phyloP scores from a whole-genome alignment of 805 yeast genomes.

The Pichia ethanolica region DNA sequence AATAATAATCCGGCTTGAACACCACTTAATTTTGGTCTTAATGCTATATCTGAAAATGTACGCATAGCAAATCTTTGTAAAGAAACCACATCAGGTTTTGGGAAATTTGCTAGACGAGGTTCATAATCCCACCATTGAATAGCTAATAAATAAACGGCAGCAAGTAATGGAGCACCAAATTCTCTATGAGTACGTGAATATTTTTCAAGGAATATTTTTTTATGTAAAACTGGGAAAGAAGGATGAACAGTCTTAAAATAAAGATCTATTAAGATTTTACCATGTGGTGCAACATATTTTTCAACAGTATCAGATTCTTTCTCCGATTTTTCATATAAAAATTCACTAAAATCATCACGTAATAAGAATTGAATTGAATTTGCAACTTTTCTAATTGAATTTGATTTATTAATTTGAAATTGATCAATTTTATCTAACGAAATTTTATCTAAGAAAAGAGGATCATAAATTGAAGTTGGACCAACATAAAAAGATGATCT shows the following conservation, averaged over 20 bases:
- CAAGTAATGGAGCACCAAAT: slow-evolving; percentile 82
- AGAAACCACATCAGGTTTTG: slow-evolving; percentile 71
- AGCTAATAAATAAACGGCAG: slow-evolving; percentile 84
- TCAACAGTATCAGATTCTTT: slow-evolving; percentile 80
- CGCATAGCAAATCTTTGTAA: slow-evolving; percentile 61
- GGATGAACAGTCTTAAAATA: slow-evolving; percentile 87
- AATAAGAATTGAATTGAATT: slow-evolving; percentile 67
- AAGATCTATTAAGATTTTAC: slow-evolving; percentile 68
- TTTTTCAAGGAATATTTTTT: slow-evolving; percentile 84
- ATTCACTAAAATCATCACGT: slow-evolving; percentile 72
- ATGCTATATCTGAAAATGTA: slow-evolving; percentile 63
- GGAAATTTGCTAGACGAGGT: slow-evolving; percentile 63
- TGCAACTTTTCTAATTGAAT: slow-evolving; percentile 73
- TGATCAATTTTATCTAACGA: slow-evolving; percentile 70
- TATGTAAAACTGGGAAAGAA: slow-evolving; percentile 84
- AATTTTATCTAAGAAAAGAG: slow-evolving; percentile 56
- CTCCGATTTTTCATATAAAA: slow-evolving; percentile 59
- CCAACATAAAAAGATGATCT: slow-evolving; percentile 86
- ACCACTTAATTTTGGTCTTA: slow-evolving; percentile 83
- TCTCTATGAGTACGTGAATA: slow-evolving; percentile 87
- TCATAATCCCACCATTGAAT: slow-evolving; percentile 93
- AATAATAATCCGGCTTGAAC: slow-evolving; percentile 83
- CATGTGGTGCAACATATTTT: slow-evolving; percentile 84
- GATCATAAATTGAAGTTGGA: slow-evolving; percentile 78
- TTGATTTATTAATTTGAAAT: slow-evolving; percentile 58